Base-by-base conservation (phyloP, 202 grass and related monocot genomes). In the Bolboschoenoplectus hybrid region DNA sequence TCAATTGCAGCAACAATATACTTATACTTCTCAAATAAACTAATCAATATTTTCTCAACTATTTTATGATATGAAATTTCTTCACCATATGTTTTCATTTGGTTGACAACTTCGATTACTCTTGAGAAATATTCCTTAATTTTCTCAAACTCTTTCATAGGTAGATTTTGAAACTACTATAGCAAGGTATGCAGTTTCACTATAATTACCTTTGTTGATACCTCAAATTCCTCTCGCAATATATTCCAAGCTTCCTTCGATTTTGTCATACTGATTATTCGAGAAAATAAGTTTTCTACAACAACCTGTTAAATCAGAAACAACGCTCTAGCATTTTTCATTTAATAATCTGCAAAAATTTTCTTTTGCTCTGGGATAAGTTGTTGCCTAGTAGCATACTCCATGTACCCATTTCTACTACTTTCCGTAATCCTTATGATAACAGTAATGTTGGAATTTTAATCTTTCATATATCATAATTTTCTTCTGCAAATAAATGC, bases 41-140 rank as follows among this genome's bases (percentile, higher is more conserved):
- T 36, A 3, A 67, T 34, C 10, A 67, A 34, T 9, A 67, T 67
- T 11, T 67, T 67, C 63, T 67, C 63, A 0, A 67, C 63, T 36
- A 67, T 10, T 9, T 67, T 67, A 0, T 67, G 63, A 34, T 67
- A 14, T 1, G 63, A 26, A 6, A 67, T 36, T 2, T 67, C 63
- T 67, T 67, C 63, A 1, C 17, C 16, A 36, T 32, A 67, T 19
- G 17, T 67, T 16, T 9, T n/a, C 63, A 67, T 67, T 16, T 2
- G n/a, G 9, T 67, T 67, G 2, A 67, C 63, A 1, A 67, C 32
- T 11, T 67, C 63, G n/a, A 67, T 19, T 2, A 67, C 63, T 67
- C 17, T n/a, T 36, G 63, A 67, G 63, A 67, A 67, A 19, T 67
- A 67, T 16, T 67, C 63, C 63, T 67, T 67, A 6, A 67, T 67